Conservation (phyloP, 2,329 filamentous ascomycete genomes). For the Paecilomyces dactylethromorphus region DNA sequence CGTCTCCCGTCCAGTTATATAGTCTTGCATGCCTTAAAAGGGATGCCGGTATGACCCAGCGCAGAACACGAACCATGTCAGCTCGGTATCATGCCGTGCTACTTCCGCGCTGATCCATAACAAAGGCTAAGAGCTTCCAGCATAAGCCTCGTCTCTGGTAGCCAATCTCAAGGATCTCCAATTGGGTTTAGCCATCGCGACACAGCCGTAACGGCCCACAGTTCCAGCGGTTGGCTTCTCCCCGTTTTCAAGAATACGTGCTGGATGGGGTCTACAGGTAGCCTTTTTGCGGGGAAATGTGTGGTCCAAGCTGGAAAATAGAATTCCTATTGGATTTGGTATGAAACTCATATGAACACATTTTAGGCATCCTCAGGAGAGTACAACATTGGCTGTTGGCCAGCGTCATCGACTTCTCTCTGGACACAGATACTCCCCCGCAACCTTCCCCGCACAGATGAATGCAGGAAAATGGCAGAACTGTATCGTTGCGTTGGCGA, state of each 20-base stretch:
- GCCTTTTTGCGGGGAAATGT: not conserved
- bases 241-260: not conserved
- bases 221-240: not conserved
- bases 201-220: not conserved
- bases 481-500: not conserved
- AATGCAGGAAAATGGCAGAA: not conserved
- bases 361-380: not conserved
- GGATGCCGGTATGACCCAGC: not conserved
- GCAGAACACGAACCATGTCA: not conserved
- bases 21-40: not conserved
- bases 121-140: not conserved
- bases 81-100: not conserved
- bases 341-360: not conserved
- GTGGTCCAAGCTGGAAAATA: not conserved
- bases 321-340: not conserved
- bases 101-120: not conserved
- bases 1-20: not conserved
- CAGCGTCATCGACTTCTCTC: not conserved
- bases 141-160: not conserved
- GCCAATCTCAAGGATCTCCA: not conserved
- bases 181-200: not conserved
- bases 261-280: not conserved
- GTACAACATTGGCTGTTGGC: not conserved
- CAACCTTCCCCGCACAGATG: not conserved
- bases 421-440: not conserved